A percentile compares a stretch with the other conserved stretches of the same genome.
phyloP scores from a whole-genome alignment of 2,329 filamentous ascomycete species.

The Bipolaris oryzae region DNA sequence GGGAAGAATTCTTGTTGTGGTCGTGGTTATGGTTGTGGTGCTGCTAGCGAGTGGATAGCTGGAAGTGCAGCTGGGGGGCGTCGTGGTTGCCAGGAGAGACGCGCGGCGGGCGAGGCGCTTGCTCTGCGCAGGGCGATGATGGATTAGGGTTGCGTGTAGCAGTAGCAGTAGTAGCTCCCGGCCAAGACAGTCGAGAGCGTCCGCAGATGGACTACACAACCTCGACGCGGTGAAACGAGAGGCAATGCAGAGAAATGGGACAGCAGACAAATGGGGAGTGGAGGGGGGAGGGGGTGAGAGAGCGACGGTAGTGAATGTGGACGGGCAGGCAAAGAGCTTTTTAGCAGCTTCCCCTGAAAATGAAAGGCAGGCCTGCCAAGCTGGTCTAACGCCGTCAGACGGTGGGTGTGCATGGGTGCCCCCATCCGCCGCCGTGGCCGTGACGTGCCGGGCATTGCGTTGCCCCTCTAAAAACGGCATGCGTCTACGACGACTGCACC shows the following conservation, averaged over 20 bases:
- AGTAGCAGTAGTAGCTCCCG: constrained; percentile 29
- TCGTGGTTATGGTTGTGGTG: constrained; percentile 1
- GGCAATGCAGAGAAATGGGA: constrained; percentile 32
- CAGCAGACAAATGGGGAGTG: constrained; percentile 28
- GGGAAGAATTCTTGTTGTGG: constrained; percentile 26
- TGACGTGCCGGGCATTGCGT: constrained; percentile 25
- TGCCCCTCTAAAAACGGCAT: constrained; percentile 29
- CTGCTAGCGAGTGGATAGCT: constrained; percentile 40
- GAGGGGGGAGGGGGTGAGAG: constrained; percentile 21
- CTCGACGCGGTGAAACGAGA: constrained; percentile 39
- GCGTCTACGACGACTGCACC: constrained; percentile 1
- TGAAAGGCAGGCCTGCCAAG: constrained; percentile 34
- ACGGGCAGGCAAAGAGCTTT: constrained; percentile 38
- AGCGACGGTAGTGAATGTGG: constrained; percentile 41
- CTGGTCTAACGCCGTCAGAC: constrained; percentile 30
- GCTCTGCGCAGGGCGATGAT: constrained; percentile 16
- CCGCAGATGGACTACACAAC: constrained; percentile 19
- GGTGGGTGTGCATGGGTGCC: constrained; percentile 29
- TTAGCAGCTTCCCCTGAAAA: constrained; percentile 42
- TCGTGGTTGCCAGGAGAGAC: constrained; percentile 41
- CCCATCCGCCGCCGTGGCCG: constrained; percentile 31
- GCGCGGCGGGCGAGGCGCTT: constrained; percentile 42
- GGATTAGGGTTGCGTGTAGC: constrained; percentile 17
- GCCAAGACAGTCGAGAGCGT: constrained; percentile 29
- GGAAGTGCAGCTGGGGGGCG: constrained; percentile 26